A percentile compares a stretch with the other conserved stretches of the same genome.
phyloP scores from a whole-genome alignment of 192 early-diverging fungal species.

The Spinellus fusiger region DNA sequence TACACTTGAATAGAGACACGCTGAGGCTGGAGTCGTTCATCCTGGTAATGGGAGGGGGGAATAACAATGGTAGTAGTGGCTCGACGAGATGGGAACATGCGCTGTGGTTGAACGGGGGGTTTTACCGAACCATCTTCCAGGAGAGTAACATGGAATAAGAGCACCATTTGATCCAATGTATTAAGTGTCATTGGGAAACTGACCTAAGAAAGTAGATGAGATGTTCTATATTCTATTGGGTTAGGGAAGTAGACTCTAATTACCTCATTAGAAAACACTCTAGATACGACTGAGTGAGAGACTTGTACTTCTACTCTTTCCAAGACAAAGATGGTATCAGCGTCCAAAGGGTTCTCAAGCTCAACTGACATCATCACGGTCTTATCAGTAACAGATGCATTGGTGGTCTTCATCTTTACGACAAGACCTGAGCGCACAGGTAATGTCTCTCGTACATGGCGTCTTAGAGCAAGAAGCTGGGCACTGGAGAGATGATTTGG shows the following conservation, averaged over 20 bases:
- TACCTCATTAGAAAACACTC: slow-evolving; percentile 39
- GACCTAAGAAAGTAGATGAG: slow-evolving; percentile 9
- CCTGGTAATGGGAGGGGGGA: slow-evolving; percentile 4
- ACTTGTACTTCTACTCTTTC: slow-evolving; percentile 47
- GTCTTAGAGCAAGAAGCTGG: slow-evolving; percentile 23
- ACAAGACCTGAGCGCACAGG: slow-evolving; percentile 46
- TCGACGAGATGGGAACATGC: slow-evolving; percentile 20
- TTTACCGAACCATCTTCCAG: slow-evolving; percentile 41
- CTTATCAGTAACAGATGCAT: slow-evolving; percentile 49
- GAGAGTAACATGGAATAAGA: slow-evolving; percentile 49
- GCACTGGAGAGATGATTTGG: neutral
- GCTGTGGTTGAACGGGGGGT: slow-evolving; percentile 14
- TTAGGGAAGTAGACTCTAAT: slow-evolving; percentile 1
- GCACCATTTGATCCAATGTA: slow-evolving; percentile 48
- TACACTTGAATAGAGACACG: slow-evolving; percentile 47
- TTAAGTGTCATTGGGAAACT: slow-evolving; percentile 42
- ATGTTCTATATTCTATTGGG: neutral
- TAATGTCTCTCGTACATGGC: slow-evolving; percentile 35
- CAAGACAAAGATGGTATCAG: slow-evolving; percentile 43
- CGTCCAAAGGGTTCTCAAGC: slow-evolving; percentile 49
- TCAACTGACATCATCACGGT: slow-evolving; percentile 60
- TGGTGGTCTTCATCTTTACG: slow-evolving; percentile 55
- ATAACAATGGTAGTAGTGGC: neutral
- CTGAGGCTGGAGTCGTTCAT: slow-evolving; percentile 30
- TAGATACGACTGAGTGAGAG: slow-evolving; percentile 43